These are phyloP conservation scores for Corynascus novoguineensis DNA, from an alignment of 495 filamentous ascomycete species.

Conservation along the genomic window DNA sequence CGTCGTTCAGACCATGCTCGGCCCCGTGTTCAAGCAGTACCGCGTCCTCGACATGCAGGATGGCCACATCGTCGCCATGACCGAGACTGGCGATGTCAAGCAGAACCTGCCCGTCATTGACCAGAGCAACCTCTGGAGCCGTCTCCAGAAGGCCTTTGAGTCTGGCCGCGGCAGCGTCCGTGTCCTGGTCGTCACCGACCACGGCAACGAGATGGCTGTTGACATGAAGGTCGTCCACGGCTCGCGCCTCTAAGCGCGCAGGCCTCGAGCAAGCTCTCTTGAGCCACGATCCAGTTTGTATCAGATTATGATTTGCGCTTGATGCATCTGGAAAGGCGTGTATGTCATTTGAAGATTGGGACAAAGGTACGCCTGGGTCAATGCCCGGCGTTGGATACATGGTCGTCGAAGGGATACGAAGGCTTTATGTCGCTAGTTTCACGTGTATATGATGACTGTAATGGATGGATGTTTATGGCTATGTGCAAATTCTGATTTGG, in stretches of 20 bases:
- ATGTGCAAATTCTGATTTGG: not conserved
- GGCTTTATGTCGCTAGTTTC: slow-evolving; percentile 19
- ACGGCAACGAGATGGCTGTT: slow-evolving; percentile 89
- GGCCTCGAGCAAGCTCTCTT: not conserved
- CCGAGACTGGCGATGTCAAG: slow-evolving; percentile 85
- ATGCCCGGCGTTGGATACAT: slow-evolving; percentile 13
- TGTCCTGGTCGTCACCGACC: slow-evolving; percentile 91
- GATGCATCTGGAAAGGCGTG: slow-evolving; percentile 21
- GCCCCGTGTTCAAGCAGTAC: slow-evolving; percentile 99
- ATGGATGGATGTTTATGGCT: slow-evolving; percentile 27
- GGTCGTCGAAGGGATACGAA: slow-evolving; percentile 14
- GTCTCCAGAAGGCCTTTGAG: slow-evolving; percentile 79
- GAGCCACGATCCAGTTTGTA: slow-evolving; percentile 9
- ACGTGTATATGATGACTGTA: slow-evolving; percentile 36
- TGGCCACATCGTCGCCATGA: slow-evolving; percentile 54
- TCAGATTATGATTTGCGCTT: slow-evolving; percentile 9
- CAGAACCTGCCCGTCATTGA: slow-evolving; percentile 87
- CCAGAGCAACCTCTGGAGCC: slow-evolving; percentile 79
- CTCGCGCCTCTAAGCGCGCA: slow-evolving; percentile 45
- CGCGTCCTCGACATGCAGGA: slow-evolving; percentile 97
- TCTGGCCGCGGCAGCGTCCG: slow-evolving; percentile 89
- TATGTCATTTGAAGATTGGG: slow-evolving; percentile 28
- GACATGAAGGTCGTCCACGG: slow-evolving; percentile 98
- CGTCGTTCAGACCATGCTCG: slow-evolving; percentile 98
- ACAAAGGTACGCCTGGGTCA: slow-evolving; percentile 20